Evolutionary conservation across 345 rosid species (phyloP).

Genomic region (Rhodamnia rubescens): DNA sequence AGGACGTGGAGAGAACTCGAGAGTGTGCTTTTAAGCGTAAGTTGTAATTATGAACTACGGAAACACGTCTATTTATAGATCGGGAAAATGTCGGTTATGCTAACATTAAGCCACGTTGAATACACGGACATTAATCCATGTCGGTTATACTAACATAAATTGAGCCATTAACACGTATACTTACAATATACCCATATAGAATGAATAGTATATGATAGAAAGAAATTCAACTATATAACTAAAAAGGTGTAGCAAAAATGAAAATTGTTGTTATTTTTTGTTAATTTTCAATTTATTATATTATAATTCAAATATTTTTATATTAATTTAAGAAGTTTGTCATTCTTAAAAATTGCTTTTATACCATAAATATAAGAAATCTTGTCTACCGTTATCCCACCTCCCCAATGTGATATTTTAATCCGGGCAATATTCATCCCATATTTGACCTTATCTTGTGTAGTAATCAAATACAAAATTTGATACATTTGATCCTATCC

Average conservation of each 20-base stretch:
- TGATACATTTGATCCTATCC: background rate
- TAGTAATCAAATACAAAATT: accelerated
- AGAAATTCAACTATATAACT: background rate
- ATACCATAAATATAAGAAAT: background rate
- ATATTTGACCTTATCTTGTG: accelerated
- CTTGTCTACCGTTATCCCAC: background rate
- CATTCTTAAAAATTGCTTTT: background rate
- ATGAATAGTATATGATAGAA: background rate
- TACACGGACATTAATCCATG: no score
- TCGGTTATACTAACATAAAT: no score
- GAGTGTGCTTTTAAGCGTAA: no score
- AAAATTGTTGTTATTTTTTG: background rate
- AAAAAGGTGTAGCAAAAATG: background rate
- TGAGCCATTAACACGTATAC: no score
- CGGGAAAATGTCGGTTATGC: no score
- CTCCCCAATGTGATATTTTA: background rate
- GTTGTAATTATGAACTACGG: no score
- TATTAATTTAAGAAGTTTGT: background rate
- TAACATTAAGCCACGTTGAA: no score
- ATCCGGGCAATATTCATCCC: accelerated
- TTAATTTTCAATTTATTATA: background rate
- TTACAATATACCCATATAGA: background rate
- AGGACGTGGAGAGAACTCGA: no score
- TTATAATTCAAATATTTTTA: background rate
- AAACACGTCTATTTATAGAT: no score